Base-by-base conservation (phyloP, 495 filamentous ascomycete genomes). In the Penicillium canariense region DNA sequence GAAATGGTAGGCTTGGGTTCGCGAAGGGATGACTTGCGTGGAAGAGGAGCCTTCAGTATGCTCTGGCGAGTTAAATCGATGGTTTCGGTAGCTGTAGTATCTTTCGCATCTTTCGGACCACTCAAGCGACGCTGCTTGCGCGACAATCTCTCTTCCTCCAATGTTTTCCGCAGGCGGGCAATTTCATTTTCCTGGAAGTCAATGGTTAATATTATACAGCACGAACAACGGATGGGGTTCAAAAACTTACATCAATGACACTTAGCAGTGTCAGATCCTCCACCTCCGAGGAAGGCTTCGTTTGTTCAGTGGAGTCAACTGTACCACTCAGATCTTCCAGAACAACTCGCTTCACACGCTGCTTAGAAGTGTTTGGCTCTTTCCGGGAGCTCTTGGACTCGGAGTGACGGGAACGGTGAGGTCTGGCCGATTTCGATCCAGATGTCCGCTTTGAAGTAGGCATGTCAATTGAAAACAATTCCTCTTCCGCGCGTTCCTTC, bases 11-110 rank as follows among this genome's bases (percentile, higher is more conserved):
- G 52, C 48, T 68, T 76, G 14, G 57, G 44, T 46, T 77, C 71
- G 53, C 76, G 78, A 34, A 79, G 56, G 1, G 78, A 77, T 1
- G 78, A 80, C 49, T 79, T 79, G 11, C 75, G 74, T 7, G 76
- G 74, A 22, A 65, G 52, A 30, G 63, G 56, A 6, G 68, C 52
- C 50, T 74, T 73, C 26, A 68, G 48, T 14, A 64, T 62, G 36
- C 71, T 70, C 46, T 70, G 69, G 32, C 74, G 73, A 10, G 68
- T 75, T 9, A 67, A 49, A 36, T 74, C 70, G 39, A 66, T 59
- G 2, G 73, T 70, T 7, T 74, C 69, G 31, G 62, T 69, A 6
- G 60, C 50, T 49, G 58, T 64, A 8, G 52, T 50, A 12, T 77
- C 73, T 25, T 61, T 70, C 12, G 61, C 36, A 12, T 77, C 73